These are phyloP conservation scores for Helichrysum umbraculigerum DNA, from an alignment of 129 eudicot species.

Conservation along the genomic window DNA sequence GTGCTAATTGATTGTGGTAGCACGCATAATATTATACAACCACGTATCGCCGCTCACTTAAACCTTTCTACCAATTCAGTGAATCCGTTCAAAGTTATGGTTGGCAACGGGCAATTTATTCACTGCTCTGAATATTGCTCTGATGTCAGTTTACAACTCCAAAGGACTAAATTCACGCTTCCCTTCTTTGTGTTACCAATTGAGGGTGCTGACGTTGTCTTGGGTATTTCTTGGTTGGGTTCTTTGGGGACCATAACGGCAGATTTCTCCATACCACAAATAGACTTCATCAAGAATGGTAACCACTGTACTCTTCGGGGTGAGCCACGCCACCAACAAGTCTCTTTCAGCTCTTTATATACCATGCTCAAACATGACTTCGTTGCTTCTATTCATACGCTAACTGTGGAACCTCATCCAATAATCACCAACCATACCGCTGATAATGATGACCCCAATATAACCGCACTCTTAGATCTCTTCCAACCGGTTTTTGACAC, in stretches of 20 bases:
- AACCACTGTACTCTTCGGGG: not conserved
- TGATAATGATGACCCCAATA: not conserved
- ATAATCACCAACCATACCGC: not conserved
- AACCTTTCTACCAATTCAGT: not conserved
- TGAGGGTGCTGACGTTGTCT: not conserved
- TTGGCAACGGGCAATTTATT: no score
- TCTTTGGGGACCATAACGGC: not conserved
- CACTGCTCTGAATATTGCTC: no score
- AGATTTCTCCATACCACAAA: not conserved
- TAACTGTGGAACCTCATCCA: not conserved
- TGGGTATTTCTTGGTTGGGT: not conserved
- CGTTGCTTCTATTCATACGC: not conserved
- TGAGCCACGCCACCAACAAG: not conserved
- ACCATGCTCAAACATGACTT: no score
- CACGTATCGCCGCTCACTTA: not conserved
- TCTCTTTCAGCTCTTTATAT: not conserved
- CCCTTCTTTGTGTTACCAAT: not conserved
- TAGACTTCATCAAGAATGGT: not conserved
- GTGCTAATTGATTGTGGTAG: no score
- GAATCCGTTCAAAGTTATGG: not conserved
- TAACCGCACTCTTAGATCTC: not conserved
- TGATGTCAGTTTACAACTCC: not conserved
- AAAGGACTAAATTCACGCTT: not conserved
- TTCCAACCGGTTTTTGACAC: not conserved
- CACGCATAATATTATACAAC: not conserved